These are phyloP conservation scores for Paramecium tetraurelia DNA, from an alignment of 73 alveolate species.

Conservation along the genomic window DNA sequence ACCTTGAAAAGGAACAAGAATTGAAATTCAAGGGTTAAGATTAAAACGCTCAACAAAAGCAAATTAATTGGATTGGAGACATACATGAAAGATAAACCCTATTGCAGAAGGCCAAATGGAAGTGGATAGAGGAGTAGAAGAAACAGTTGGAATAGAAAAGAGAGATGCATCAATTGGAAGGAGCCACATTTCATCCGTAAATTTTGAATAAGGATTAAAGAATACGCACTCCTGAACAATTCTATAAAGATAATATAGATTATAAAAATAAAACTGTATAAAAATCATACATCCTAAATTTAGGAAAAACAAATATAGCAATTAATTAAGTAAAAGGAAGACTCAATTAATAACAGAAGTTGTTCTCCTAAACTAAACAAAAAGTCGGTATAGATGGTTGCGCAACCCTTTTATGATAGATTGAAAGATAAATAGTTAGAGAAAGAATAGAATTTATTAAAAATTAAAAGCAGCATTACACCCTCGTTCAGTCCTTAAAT, in stretches of 20 bases:
- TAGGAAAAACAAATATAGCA: neutral
- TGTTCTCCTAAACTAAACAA: neutral
- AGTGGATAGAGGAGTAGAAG: neutral
- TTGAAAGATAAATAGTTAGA: neutral
- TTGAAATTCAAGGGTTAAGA: neutral
- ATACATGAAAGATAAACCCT: neutral
- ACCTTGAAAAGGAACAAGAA: neutral
- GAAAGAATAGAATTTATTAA: neutral
- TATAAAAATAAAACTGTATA: neutral
- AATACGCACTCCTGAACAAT: neutral
- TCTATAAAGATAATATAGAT: neutral
- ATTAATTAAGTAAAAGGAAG: neutral
- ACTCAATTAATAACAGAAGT: neutral
- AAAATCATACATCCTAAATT: neutral
- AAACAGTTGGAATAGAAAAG: neutral
- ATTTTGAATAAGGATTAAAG: neutral
- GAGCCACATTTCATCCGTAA: slow-evolving; percentile 1
- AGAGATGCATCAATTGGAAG: neutral
- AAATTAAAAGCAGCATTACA: neutral
- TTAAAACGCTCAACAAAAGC: neutral
- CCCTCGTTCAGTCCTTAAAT: neutral
- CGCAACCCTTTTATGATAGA: neutral
- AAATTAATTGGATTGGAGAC: neutral
- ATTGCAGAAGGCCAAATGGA: neutral
- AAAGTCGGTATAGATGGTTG: neutral